These are phyloP conservation scores for Globisporangium paddicum DNA, from an alignment of 352 stramenopile species.

Conservation along the genomic window DNA sequence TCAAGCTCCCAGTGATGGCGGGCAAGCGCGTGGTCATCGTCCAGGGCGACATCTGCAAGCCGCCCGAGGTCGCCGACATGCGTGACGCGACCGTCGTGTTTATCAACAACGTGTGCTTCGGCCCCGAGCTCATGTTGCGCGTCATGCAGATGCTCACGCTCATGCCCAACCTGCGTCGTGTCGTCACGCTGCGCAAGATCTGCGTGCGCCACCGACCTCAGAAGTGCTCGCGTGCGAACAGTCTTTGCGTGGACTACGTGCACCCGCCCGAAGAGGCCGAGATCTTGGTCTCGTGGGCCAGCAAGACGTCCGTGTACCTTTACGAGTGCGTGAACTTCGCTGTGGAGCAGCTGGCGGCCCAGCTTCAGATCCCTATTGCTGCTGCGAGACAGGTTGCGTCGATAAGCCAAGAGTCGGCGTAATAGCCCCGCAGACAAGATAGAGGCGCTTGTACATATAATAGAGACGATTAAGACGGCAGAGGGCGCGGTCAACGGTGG, in stretches of 20 bases:
- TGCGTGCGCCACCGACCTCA: constrained; percentile 67
- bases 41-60: constrained; percentile 69
- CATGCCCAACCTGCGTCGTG: constrained; percentile 55
- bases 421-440: not conserved
- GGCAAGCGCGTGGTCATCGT: constrained; percentile 60
- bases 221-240: constrained; percentile 52
- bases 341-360: constrained; percentile 27
- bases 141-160: constrained; percentile 56
- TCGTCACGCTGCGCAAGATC: constrained; percentile 77
- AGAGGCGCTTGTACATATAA: not conserved
- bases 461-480: not conserved
- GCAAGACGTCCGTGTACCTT: constrained; percentile 68
- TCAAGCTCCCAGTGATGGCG: constrained; percentile 30
- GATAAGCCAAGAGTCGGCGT: not conserved
- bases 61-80: constrained; percentile 42
- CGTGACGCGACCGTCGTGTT: constrained; percentile 81
- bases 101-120: constrained; percentile 87
- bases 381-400: not conserved
- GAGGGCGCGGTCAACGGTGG: not conserved
- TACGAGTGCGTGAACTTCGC: constrained; percentile 61
- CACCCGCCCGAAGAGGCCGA: constrained; percentile 61
- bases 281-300: constrained; percentile 78
- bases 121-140: constrained; percentile 68
- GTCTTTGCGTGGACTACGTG: constrained; percentile 62
- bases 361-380: constrained; percentile 17